Conservation (phyloP, 257 asterid species). For the Verbascum thapsus region DNA sequence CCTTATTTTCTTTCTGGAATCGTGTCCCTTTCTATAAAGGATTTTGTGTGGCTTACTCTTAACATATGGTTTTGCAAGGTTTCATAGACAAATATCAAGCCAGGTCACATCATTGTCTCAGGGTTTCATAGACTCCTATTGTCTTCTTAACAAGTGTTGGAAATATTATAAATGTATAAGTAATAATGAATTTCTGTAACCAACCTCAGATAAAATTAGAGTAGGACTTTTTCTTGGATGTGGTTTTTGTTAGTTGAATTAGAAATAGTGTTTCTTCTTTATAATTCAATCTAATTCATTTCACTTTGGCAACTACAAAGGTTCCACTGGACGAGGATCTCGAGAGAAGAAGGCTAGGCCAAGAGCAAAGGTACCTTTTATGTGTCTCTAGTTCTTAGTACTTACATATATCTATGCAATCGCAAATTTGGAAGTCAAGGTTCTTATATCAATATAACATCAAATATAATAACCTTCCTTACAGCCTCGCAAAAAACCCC, state of each 20-base stretch:
- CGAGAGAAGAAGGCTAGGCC: constrained; percentile 64
- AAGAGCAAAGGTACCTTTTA: constrained; percentile 65
- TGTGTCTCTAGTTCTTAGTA: constrained; percentile 20
- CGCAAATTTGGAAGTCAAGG: background rate
- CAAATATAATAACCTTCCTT: constrained; percentile 36
- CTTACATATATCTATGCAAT: constrained; percentile 14
- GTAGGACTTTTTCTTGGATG: constrained; percentile 1
- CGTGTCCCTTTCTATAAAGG: constrained; percentile 9
- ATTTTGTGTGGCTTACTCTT: constrained; percentile 14
- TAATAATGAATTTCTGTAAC: constrained; percentile 7
- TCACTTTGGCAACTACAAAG: constrained; percentile 37
- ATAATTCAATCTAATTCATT: constrained; percentile 12
- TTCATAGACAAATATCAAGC: constrained; percentile 4
- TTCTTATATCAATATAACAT: constrained; percentile 38
- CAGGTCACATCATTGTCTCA: constrained; percentile 3
- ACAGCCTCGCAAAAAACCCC: constrained; percentile 58
- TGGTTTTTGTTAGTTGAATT: constrained; percentile 16
- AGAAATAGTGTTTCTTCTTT: constrained; percentile 6
- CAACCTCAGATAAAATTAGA: background rate
- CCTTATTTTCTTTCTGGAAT: background rate
- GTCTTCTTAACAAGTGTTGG: constrained; percentile 14
- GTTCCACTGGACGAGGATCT: constrained; percentile 68
- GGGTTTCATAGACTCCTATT: constrained; percentile 9
- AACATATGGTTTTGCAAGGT: constrained; percentile 5
- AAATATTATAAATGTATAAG: constrained; percentile 5